Base-by-base conservation (phyloP, 352 stramenopile genomes). In the Elongisporangium prolatum region DNA sequence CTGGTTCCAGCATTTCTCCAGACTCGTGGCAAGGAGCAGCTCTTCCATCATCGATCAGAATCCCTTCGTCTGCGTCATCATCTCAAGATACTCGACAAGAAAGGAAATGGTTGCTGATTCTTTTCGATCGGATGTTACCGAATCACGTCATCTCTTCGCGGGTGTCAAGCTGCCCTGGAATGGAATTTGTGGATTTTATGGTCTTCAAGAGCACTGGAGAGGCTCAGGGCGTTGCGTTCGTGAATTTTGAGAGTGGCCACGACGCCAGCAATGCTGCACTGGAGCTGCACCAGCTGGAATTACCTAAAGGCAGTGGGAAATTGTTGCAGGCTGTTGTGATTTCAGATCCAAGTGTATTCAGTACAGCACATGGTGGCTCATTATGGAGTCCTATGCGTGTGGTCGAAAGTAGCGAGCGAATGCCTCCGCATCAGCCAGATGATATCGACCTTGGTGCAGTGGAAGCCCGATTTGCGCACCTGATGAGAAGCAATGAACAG, bases 181-280 rank as follows among this genome's bases (percentile, higher is more conserved):
- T 95, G 81, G 72, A 93, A 55, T 90, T 89, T 49, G 71, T 95
- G 55, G 83, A 95, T 52, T 90, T 95, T 54, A 89, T 91, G 48
- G 65, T 91, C 16, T 72, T 77, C 18, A 80, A 74, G 51, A 88
- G 72, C 50, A 86, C 75, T 0, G 75, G 77, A 0, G 74, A 87
- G 50, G 68, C 79, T 0, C 83, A 92, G 60, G 80, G 81, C 21
- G 72, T 93, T 11, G 81, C 80, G 2, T 92, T 90, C 54, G 80
- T 84, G 17, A 91, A 88, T 55, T 95, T 95, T 54, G 65, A 81
- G 14, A 80, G 59, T 14, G 80, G 91, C 16, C 20, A 51, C 21
- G 64, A 72, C 14, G 76, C 85, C 4, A 55, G 62, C 0, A 68
- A 80, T 13, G 85, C 83, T 7, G 71, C 80, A 2, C 68, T 59